Evolutionary conservation across 768 basidiomycete genomes (phyloP).

Genomic region (Astraeus odoratus): DNA sequence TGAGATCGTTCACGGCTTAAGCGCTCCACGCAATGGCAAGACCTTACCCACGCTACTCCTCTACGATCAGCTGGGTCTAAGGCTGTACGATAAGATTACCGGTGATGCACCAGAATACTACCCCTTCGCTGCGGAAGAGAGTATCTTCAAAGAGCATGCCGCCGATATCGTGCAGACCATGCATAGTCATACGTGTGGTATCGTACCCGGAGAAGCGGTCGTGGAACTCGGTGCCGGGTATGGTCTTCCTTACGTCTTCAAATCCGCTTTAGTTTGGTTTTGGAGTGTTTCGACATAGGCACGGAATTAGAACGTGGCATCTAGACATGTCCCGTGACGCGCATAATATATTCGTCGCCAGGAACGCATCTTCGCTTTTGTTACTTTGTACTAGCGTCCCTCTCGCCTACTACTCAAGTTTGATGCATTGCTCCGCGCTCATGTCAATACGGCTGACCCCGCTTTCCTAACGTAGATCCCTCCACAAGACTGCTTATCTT

Average conservation of each 20-base stretch:
- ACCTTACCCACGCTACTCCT: constrained; percentile 75
- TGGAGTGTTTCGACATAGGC: too few relatives aligned
- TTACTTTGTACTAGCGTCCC: too few relatives aligned
- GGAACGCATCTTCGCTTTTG: too few relatives aligned
- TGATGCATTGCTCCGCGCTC: too few relatives aligned
- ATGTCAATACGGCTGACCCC: too few relatives aligned
- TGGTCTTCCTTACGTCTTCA: too few relatives aligned
- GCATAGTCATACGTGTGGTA: constrained; percentile 36
- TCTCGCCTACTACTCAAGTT: too few relatives aligned
- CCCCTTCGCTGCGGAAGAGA: constrained; percentile 81
- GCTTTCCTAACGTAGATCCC: constrained; percentile 41
- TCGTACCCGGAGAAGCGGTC: constrained; percentile 47
- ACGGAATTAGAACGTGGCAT: too few relatives aligned
- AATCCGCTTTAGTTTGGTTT: too few relatives aligned
- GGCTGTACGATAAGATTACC: constrained; percentile 82
- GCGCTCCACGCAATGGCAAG: constrained; percentile 47
- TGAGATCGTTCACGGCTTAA: constrained; percentile 50
- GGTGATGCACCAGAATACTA: constrained; percentile 81
- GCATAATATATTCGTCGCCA: too few relatives aligned
- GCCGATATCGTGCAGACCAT: constrained; percentile 70
- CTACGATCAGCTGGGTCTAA: constrained; percentile 81
- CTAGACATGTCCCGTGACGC: too few relatives aligned
- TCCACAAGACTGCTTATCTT: constrained; percentile 86
- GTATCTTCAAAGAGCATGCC: constrained; percentile 67
- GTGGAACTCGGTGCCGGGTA: constrained; percentile 95